Base-by-base conservation (phyloP, 179 eudicot genomes). In the Vitellaria paradoxa region DNA sequence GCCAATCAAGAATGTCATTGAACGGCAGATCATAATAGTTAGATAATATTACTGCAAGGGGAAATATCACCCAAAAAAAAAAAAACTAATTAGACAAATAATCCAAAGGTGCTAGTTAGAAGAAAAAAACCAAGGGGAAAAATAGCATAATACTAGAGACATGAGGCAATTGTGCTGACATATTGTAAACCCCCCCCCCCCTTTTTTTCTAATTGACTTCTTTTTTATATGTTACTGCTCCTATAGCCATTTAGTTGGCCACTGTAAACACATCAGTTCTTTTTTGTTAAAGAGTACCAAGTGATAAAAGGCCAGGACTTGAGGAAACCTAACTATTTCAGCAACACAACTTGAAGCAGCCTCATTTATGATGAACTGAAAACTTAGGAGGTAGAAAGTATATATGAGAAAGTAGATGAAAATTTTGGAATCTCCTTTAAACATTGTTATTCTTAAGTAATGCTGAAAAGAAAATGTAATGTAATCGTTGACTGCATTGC, bases 1-100 rank as follows among this genome's bases (percentile, higher is more conserved):
- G 76, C 99, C 98, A 96, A 84, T 93, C 85, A 15, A 96, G 82
- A 66, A 96, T 88, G 82, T 91, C 98, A 65, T 90, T 93, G 86
- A 96, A 93, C 42, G 99, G 98, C 74, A 93, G 85, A 61, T 96
- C 98, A 75, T 96, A 96, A 83, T 89, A 93, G 84, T 92, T 87
- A 18, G 99, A 96, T 65, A 96, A 80, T 65, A 96, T 96, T 55
- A 96, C 98, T 96, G 96, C 84, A 82, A 42, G 40, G 62, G 37
- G 37, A 30, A 30, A 30, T 30, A 30, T 30, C 37, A 30, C 37
- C n/a, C n/a, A n/a, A 75, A 26, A 23, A 21, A 49, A 40, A 11
- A 55, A 63, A 65, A 9, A 14, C 24, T 59, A 66, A 50, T 72
- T 24, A 79, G 78, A 68, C 69, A 45, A 72, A 20, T 24, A 63